Base-by-base conservation (phyloP, 225 moss, liverwort and hornwort genomes). In the Polytrichum commune region DNA sequence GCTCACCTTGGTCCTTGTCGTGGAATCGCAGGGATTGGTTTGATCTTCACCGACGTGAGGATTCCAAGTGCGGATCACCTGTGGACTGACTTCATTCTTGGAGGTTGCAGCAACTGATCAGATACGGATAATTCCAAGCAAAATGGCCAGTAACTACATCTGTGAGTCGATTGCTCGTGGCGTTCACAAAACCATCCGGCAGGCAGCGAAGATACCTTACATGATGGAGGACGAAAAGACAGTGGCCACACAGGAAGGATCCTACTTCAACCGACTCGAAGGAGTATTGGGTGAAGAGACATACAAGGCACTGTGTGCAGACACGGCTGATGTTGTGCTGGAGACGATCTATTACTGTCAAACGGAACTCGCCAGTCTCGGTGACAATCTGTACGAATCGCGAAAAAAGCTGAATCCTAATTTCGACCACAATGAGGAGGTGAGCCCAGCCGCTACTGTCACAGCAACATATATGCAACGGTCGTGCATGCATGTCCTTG, bases 301-400 rank as follows among this genome's bases (percentile, higher is more conserved):
- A 32, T 75, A 25, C 63, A 5, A 27, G 3, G 19, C 54, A 55
- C 26, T 69, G 6, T 25, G 63, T 62, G 13, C 25, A 25, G 75
- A 69, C 69, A 3, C 5, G 0, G 62, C 29, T 38, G 38, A 38
- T 55, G 69, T 75, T 20, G 8, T n/a, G 20, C 33, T 69, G 0
- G 69, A 33, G 33, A 33, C 22, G 20, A 69, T 69, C 27, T 69
- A 0, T 6, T 75, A 69, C 69, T 69, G 69, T 63, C 69, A 69
- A 55, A 2, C 0, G 26, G 75, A 69, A 62, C 29, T 75, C 5
- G 4, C 30, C 2, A 6, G 0, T 35, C 0, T 68, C 53, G 28
- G 20, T 18, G 53, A 18, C 3, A 53, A 29, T 46, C 23, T 74
- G 61, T 60, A 58, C 8, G 58, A 38, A 60, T 53, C 68, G 62